Evolutionary conservation across 2,329 filamentous ascomycete genomes (phyloP), one percentile per base, ranked within the genome.

Genomic region (Fusarium annulatum): DNA sequence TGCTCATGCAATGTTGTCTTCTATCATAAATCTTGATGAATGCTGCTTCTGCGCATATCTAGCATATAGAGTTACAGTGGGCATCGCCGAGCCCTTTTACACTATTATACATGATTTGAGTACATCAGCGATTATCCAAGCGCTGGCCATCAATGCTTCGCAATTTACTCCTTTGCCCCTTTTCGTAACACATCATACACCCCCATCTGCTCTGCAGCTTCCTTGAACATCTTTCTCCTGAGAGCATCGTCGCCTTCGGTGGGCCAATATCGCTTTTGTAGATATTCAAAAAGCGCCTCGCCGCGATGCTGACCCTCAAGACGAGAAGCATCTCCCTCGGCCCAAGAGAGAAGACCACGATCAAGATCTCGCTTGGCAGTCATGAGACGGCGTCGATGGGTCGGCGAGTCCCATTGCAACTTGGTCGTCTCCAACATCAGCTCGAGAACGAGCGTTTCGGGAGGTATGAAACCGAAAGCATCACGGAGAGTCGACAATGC

Each of bases 391-490:
- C 79, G 79, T 33, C 85, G 80, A 61, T 83, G 81, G 42, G 79
- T 65, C 2, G 83, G 79, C 26, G 81, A 84, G 41, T 86, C 83
- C 80, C 83, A 84, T 14, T 81, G 75, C 12, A 88, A 76, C 74
- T 85, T 84, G 9, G 82, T 84, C 3, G 84, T 85, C 58, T 83
- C 84, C 34, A 87, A 73, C 18, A 84, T 67, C 72, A 88, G 80
- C 77, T 88, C 86, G 33, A 88, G 77, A 36, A 84, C 83, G 59
- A 88, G 81, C 19, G 82, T 79, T 64, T 87, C 86, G 1, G 85
- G 77, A 4, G 85, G 85, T 8, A 81, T 69, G 73, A 86, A 87
- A 34, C 80, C 73, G 69, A 88, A 86, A 7, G 84, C 61, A 39
- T 84, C 80, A 46, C 82, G 82, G 33, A 88, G 80, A 26, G 83